These are phyloP conservation scores for Tylopilus rubrobrunneus DNA, from an alignment of 768 basidiomycete species.

Conservation along the genomic window DNA sequence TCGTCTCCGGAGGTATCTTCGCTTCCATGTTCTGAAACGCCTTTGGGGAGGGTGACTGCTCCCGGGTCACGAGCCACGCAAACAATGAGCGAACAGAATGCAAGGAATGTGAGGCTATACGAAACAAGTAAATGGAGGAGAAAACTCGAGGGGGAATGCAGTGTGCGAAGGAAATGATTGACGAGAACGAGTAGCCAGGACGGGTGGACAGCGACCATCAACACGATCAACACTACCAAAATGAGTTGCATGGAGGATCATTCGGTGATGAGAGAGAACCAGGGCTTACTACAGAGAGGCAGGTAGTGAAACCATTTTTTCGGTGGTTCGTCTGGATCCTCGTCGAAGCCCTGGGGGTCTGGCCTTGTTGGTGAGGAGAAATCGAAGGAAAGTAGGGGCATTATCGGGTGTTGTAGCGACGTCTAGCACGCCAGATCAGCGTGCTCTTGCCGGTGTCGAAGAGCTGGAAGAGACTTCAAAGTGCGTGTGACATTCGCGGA, in stretches of 20 bases:
- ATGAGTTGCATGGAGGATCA: conserved; percentile 3
- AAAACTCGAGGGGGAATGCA: conserved; percentile 46
- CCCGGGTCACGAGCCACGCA: conserved; percentile 76
- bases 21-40: conserved; percentile 22
- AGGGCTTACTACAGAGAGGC: conserved; percentile 50
- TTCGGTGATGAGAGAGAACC: background rate
- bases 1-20: conserved; percentile 35
- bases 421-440: background rate
- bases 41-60: conserved; percentile 37
- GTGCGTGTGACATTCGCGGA: too few species aligned
- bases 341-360: conserved; percentile 14
- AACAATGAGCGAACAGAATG: conserved; percentile 68
- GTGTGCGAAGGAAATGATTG: conserved; percentile 58
- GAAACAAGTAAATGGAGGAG: conserved; percentile 51
- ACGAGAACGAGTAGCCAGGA: conserved; percentile 66
- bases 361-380: conserved; percentile 13
- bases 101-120: conserved; percentile 65
- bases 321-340: conserved; percentile 34
- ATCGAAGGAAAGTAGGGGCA: conserved; percentile 32
- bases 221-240: conserved; percentile 41
- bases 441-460: background rate
- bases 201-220: conserved; percentile 72
- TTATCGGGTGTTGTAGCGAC: conserved; percentile 16
- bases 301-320: conserved; percentile 57
- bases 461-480: background rate